phyloP scores from a whole-genome alignment of 495 filamentous ascomycete species.

The Aspergillus campestris region DNA sequence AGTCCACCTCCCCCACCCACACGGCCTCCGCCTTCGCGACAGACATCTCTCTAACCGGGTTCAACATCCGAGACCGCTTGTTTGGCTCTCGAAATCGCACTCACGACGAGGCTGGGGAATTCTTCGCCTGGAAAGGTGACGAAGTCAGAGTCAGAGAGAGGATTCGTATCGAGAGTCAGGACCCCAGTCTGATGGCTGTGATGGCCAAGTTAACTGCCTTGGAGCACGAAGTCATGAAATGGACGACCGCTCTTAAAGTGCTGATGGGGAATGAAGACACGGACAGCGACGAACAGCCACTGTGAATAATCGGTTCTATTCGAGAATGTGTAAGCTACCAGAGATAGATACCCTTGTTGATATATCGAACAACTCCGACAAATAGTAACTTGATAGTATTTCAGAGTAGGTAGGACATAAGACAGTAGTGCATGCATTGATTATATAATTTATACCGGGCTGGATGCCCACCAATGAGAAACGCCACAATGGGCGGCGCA shows the following conservation, averaged over 20 bases:
- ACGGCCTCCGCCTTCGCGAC: slow-evolving; percentile 51
- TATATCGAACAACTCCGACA: background rate
- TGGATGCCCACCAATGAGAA: background rate
- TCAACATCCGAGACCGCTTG: slow-evolving; percentile 50
- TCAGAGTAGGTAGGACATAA: background rate
- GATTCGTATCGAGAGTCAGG: slow-evolving; percentile 81
- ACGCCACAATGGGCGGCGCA: slow-evolving; percentile 22
- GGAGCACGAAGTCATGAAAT: slow-evolving; percentile 60
- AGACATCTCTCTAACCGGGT: slow-evolving; percentile 45
- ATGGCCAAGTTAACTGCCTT: slow-evolving; percentile 81
- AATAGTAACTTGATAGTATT: background rate
- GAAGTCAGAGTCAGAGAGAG: slow-evolving; percentile 86
- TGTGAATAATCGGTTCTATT: background rate
- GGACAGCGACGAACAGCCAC: slow-evolving; percentile 25
- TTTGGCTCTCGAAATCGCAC: slow-evolving; percentile 47
- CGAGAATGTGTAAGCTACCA: background rate
- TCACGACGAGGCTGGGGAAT: slow-evolving; percentile 73
- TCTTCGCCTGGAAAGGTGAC: slow-evolving; percentile 58
- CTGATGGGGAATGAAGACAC: slow-evolving; percentile 62
- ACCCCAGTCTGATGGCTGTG: slow-evolving; percentile 79
- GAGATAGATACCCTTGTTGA: background rate
- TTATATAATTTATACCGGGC: slow-evolving; percentile 9
- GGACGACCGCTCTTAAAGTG: slow-evolving; percentile 62
- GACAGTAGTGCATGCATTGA: background rate
- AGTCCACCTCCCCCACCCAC: slow-evolving; percentile 49